Evolutionary conservation across 192 early-diverging fungal genomes (phyloP), one percentile per base, ranked within the genome.

Genomic region (Kickxella alabastrina): DNA sequence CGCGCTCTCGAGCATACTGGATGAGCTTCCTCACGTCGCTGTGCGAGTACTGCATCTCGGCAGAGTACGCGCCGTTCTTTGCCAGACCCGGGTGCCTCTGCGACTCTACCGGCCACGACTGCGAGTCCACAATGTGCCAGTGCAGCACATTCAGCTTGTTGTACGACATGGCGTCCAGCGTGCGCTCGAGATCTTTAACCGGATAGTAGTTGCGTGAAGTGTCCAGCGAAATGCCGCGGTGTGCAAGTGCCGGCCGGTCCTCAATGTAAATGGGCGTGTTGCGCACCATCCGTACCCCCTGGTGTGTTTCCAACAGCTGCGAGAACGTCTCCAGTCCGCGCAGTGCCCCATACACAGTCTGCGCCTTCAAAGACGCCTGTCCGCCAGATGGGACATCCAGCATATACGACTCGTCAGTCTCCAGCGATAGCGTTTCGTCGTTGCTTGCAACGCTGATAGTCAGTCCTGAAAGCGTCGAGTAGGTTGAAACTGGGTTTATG

Each of bases 141-240:
- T 89, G 87, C 41, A 89, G 78, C 10, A 87, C 82, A 31, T 90
- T 90, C 52, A 87, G 56, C 79, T 90, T 87, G 67, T 80, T 83
- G 58, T 78, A 84, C 43, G 85, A 65, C 71, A 87, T 79, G 35
- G 82, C 86, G 47, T 87, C 84, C 14, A 87, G 75, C 9, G 82
- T 83, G 28, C 80, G 72, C 65, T 76, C 51, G 24, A 88, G 68
- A 22, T 62, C 64, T 24, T 65, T 59, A 29, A 88, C 55, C 2
- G 80, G 74, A 51, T 77, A 88, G 24, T 79, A 90, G 74, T 87
- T 84, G 43, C 86, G 80, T 19, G 79, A 44, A 29, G 85, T 88
- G 49, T 88, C 87, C 24, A 89, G 42, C 61, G 86, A 43, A 2
- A 91, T 26, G 0, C 89, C 87, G 35, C 89, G 83, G 51, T 89